Conservation (phyloP, 2,329 filamentous ascomycete species). For the Thelonectria olida region DNA sequence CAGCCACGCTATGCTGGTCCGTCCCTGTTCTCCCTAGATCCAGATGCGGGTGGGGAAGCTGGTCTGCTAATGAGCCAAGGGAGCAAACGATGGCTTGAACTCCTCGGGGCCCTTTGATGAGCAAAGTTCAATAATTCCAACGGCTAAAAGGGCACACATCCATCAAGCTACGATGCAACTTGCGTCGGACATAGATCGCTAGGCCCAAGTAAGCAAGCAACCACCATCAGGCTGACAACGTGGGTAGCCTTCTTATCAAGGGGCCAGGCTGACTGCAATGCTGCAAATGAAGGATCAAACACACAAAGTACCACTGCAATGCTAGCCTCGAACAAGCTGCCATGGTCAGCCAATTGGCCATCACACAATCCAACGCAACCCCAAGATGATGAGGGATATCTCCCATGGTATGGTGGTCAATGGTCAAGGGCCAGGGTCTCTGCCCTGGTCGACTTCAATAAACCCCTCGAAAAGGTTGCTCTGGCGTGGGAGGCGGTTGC, state of each 20-base stretch:
- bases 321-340: slow-evolving; percentile 4
- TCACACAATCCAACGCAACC: background rate
- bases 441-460: slow-evolving; percentile 11
- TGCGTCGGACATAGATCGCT: slow-evolving; percentile 18
- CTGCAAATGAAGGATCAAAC: background rate
- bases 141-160: slow-evolving; percentile 12
- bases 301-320: background rate
- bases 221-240: slow-evolving; percentile 2
- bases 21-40: slow-evolving; percentile 27
- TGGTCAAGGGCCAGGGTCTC: slow-evolving; percentile 10
- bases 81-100: background rate
- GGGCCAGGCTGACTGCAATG: slow-evolving; percentile 16
- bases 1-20: background rate
- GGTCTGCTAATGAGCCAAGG: background rate
- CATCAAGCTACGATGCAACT: slow-evolving; percentile 1
- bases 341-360: background rate
- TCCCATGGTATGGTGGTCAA: slow-evolving; percentile 8
- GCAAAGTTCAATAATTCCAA: slow-evolving; percentile 18
- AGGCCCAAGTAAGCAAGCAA: slow-evolving; percentile 3
- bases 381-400: background rate
- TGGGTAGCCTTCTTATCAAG: slow-evolving; percentile 11
- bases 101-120: background rate
- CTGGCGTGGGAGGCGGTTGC: background rate
- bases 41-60: slow-evolving; percentile 32
- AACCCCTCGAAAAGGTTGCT: slow-evolving; percentile 5